Percentiles rank a stretch among this genome's conserved stretches.
Evolutionary conservation across 2,329 filamentous ascomycete species (phyloP).

Genomic region (Emmonsiellopsis sp.): DNA sequence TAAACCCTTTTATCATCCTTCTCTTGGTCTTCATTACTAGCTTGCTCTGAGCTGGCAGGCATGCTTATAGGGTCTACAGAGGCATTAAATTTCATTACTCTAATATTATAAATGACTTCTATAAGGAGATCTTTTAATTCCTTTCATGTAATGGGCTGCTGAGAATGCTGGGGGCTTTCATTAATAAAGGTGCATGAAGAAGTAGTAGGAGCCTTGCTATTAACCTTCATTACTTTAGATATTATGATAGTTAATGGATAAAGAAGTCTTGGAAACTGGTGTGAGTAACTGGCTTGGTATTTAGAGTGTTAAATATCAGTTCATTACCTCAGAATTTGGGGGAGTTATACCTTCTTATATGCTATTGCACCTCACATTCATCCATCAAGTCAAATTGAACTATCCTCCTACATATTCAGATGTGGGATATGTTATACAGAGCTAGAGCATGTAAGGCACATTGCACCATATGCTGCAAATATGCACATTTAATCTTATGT

Average conservation of each 20-base stretch:
- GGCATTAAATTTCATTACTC: not conserved
- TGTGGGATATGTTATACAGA: too few species aligned
- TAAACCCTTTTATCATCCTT: slow-evolving; percentile 1
- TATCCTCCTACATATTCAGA: too few species aligned
- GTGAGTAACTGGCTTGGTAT: not conserved
- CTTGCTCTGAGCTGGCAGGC: not conserved
- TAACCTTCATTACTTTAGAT: not conserved
- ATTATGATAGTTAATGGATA: not conserved
- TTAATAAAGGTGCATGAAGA: not conserved
- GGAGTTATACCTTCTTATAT: not conserved
- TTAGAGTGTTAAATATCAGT: not conserved
- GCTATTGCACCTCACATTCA: too few species aligned
- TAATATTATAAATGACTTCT: not conserved
- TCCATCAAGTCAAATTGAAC: too few species aligned
- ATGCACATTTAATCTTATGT: too few species aligned
- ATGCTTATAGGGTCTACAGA: not conserved
- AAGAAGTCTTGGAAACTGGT: not conserved
- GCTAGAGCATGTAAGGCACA: too few species aligned
- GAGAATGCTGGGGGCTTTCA: not conserved
- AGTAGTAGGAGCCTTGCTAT: not conserved
- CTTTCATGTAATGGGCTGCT: not conserved
- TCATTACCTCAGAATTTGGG: too few species aligned
- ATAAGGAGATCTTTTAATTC: slow-evolving; percentile 1
- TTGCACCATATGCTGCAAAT: too few species aligned
- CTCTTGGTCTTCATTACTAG: not conserved